phyloP scores from a whole-genome alignment of 257 asterid genomes.

The Plantago ovata region DNA sequence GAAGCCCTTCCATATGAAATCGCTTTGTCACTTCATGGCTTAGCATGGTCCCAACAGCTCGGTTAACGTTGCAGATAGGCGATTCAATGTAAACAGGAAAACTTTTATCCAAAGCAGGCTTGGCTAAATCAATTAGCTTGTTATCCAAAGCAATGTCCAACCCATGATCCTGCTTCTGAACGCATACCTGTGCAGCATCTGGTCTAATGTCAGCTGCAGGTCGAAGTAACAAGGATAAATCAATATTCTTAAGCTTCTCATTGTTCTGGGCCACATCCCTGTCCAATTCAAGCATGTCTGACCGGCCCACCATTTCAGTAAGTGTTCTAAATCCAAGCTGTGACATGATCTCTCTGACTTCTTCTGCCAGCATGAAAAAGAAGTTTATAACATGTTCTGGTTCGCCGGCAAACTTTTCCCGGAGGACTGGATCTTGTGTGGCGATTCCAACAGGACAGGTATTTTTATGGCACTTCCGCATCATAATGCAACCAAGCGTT shows the following conservation, averaged over 20 bases:
- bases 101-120: slow-evolving; percentile 72
- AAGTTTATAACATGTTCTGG: slow-evolving; percentile 97
- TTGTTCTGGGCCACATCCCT: slow-evolving; percentile 59
- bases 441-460: slow-evolving; percentile 99
- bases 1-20: slow-evolving; percentile 72
- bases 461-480: slow-evolving; percentile 98
- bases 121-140: slow-evolving; percentile 57
- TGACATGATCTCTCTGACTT: slow-evolving; percentile 91
- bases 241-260: slow-evolving; percentile 83
- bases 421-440: slow-evolving; percentile 94
- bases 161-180: slow-evolving; percentile 97
- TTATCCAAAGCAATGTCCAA: slow-evolving; percentile 95
- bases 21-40: slow-evolving; percentile 94
- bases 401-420: slow-evolving; percentile 95
- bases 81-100: slow-evolving; percentile 86
- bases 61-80: slow-evolving; percentile 80
- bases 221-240: slow-evolving; percentile 80
- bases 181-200: slow-evolving; percentile 92
- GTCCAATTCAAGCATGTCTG: slow-evolving; percentile 93
- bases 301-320: slow-evolving; percentile 90
- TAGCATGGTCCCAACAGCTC: slow-evolving; percentile 98
- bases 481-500: slow-evolving; percentile 97
- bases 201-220: slow-evolving; percentile 99
- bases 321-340: slow-evolving; percentile 81
- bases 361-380: slow-evolving; percentile 98